Percentiles rank a stretch among this genome's conserved stretches.
phyloP scores from a whole-genome alignment of 345 rosid species.

The Crucihimalaya himalaica region DNA sequence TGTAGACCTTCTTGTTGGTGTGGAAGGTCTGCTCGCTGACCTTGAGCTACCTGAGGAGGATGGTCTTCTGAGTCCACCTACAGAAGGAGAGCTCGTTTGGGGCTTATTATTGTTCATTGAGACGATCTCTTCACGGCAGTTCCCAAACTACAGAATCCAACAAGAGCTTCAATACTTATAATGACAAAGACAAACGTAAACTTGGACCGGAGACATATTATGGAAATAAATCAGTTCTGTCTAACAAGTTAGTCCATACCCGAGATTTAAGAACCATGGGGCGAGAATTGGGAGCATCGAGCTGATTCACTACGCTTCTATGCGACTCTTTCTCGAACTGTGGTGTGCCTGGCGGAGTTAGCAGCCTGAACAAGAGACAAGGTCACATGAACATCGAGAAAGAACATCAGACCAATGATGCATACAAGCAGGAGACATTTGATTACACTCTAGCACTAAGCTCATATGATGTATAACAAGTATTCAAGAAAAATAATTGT shows the following conservation, averaged over 20 bases:
- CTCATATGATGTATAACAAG: background rate
- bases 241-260: slow-evolving; percentile 48
- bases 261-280: slow-evolving; percentile 54
- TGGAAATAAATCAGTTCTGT: slow-evolving; percentile 3
- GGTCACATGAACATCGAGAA: background rate
- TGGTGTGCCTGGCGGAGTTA: slow-evolving; percentile 84
- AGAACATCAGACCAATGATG: slow-evolving; percentile 7
- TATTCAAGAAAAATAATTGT: background rate
- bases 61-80: slow-evolving; percentile 50
- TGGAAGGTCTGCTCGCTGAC: slow-evolving; percentile 54
- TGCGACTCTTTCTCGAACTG: slow-evolving; percentile 65
- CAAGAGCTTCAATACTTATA: background rate
- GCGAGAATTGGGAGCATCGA: slow-evolving; percentile 51
- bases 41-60: slow-evolving; percentile 61
- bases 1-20: slow-evolving; percentile 58
- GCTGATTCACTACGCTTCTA: slow-evolving; percentile 50
- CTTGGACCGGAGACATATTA: slow-evolving; percentile 2
- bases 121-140: slow-evolving; percentile 48
- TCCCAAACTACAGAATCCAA: slow-evolving; percentile 51
- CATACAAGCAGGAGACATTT: background rate
- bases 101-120: slow-evolving; percentile 38
- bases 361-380: slow-evolving; percentile 60
- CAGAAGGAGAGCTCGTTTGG: slow-evolving; percentile 47
- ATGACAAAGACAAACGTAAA: slow-evolving; percentile 24
- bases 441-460: background rate